These are phyloP conservation scores for Phytophthora constricta DNA, from an alignment of 352 stramenopile genomes.

Conservation along the genomic window DNA sequence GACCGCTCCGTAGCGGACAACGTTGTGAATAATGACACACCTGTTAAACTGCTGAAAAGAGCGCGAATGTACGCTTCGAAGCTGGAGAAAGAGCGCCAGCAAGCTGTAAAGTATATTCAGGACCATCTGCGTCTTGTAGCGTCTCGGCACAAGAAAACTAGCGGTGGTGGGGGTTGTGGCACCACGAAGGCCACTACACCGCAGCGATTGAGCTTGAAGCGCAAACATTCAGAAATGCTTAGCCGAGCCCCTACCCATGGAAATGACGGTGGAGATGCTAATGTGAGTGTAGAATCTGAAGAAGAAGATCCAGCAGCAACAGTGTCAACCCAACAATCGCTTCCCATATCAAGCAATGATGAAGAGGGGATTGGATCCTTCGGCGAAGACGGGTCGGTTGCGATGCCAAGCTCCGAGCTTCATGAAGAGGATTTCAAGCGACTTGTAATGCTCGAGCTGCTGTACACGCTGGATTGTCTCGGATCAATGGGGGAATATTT, in stretches of 20 bases:
- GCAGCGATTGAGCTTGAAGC: conserved; percentile 44
- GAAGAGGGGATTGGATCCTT: conserved; percentile 34
- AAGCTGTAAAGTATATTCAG: conserved; percentile 84
- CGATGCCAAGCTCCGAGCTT: conserved; percentile 41
- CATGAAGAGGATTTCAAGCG: conserved; percentile 85
- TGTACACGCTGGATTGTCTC: conserved; percentile 86
- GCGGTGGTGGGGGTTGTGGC: conserved; percentile 16
- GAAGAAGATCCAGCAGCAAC: conserved; percentile 25
- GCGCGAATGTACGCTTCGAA: conserved; percentile 81
- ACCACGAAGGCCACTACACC: conserved; percentile 23
- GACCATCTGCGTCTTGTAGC: conserved; percentile 54
- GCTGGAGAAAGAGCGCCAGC: conserved; percentile 66
- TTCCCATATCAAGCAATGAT: conserved; percentile 27
- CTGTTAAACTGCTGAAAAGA: conserved; percentile 75
- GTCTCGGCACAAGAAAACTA: conserved; percentile 44
- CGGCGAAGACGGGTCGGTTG: conserved; percentile 33
- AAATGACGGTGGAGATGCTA: conserved; percentile 22
- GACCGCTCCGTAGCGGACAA: conserved; percentile 82
- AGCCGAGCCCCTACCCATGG: conserved; percentile 24
- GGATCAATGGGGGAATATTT: conserved; percentile 87
- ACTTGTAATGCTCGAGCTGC: conserved; percentile 81
- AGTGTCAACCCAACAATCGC: conserved; percentile 25
- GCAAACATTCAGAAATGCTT: conserved; percentile 51
- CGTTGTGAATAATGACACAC: conserved; percentile 83
- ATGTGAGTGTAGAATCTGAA: conserved; percentile 26